Evolutionary conservation across 495 filamentous ascomycete species (phyloP).

Genomic region (Penicillium ucsense): DNA sequence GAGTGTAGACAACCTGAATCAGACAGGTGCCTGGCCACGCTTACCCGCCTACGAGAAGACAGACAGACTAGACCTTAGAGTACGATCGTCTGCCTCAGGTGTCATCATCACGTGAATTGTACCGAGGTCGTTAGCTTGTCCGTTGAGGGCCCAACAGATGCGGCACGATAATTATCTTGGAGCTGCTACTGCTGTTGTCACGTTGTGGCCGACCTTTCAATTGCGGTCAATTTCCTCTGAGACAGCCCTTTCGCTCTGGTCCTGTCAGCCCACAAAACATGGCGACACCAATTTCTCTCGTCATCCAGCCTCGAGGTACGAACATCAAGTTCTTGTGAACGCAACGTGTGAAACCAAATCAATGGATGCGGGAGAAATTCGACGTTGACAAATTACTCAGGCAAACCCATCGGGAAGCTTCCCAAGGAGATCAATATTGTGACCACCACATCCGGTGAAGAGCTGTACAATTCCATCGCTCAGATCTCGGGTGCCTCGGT

Average conservation of each 20-base stretch:
- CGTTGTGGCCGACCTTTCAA: not conserved
- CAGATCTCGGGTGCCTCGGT: slow-evolving; percentile 40
- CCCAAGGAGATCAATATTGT: slow-evolving; percentile 56
- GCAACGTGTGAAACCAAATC: not conserved
- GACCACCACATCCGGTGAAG: slow-evolving; percentile 49
- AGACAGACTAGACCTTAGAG: not conserved
- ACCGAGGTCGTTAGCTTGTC: slow-evolving; percentile 7
- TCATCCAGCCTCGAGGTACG: slow-evolving; percentile 34
- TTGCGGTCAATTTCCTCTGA: not conserved
- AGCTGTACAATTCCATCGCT: slow-evolving; percentile 52
- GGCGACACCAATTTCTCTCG: slow-evolving; percentile 27
- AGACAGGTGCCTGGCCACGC: not conserved
- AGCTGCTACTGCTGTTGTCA: not conserved
- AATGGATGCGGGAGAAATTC: not conserved
- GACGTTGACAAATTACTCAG: slow-evolving; percentile 15
- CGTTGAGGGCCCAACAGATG: slow-evolving; percentile 2
- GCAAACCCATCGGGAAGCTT: slow-evolving; percentile 60
- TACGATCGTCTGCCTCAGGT: slow-evolving; percentile 6
- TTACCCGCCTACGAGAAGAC: not conserved
- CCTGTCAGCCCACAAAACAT: slow-evolving; percentile 1
- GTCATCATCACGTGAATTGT: slow-evolving; percentile 6
- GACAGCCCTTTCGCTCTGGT: not conserved
- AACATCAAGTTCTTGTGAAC: not conserved
- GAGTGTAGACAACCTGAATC: not conserved
- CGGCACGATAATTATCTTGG: slow-evolving; percentile 1